Percentiles rank a stretch among this genome's conserved stretches.
These are phyloP conservation scores for Stephania japonica DNA, from an alignment of 164 flowering plant species.

Conservation along the genomic window DNA sequence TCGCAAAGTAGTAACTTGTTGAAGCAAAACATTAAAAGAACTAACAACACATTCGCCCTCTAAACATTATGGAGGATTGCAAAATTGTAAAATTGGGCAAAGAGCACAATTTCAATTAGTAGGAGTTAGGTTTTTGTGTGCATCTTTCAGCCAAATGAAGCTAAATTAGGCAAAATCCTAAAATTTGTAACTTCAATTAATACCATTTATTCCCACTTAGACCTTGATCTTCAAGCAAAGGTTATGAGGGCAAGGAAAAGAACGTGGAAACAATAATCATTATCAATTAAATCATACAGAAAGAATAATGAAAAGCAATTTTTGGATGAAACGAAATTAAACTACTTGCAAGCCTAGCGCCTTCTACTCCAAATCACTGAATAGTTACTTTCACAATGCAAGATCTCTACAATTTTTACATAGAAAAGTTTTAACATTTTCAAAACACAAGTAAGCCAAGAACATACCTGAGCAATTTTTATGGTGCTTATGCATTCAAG, in stretches of 20 bases:
- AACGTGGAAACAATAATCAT: too few species aligned
- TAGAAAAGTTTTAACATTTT: not conserved
- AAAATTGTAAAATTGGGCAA: too few species aligned
- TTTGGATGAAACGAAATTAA: not conserved
- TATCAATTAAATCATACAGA: too few species aligned
- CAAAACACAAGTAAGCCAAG: not conserved
- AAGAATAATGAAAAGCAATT: not conserved
- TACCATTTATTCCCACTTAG: not conserved
- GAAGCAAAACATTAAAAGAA: too few species aligned
- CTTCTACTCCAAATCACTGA: not conserved
- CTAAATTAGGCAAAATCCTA: not conserved
- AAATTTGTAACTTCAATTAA: not conserved
- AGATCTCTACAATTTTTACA: not conserved
- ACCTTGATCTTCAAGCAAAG: not conserved
- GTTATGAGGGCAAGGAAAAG: too few species aligned
- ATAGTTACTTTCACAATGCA: not conserved
- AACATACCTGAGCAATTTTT: slow-evolving; percentile 80
- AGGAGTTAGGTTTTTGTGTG: too few species aligned
- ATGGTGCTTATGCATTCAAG: slow-evolving; percentile 61
- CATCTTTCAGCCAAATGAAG: not conserved
- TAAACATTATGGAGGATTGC: too few species aligned
- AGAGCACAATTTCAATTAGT: not conserved
- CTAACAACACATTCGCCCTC: too few species aligned
- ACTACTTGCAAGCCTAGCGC: not conserved
- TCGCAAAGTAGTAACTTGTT: too few species aligned